A percentile compares a stretch with the other conserved stretches of the same genome.
Conservation (phyloP, 1,284 basidiomycete species). For the Gymnopus androsaceus region DNA sequence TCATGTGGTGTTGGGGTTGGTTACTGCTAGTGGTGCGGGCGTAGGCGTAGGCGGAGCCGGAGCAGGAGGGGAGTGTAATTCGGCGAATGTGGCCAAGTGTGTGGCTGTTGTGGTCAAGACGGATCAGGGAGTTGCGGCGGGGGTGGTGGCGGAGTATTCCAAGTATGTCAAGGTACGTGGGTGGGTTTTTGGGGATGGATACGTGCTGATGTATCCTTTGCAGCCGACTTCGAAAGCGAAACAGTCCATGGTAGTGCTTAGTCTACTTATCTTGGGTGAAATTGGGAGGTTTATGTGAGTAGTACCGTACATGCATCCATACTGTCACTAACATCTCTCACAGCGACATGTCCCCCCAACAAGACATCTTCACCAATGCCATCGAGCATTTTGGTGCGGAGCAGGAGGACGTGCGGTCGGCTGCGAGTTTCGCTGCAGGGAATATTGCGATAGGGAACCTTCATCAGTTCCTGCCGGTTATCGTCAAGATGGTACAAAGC, state of each 20-base stretch:
- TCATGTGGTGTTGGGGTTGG: slow-evolving; percentile 74
- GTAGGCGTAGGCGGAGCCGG: no score
- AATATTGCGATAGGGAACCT: slow-evolving; percentile 95
- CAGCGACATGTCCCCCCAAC: slow-evolving; percentile 82
- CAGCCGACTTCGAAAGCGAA: slow-evolving; percentile 68
- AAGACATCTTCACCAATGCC: slow-evolving; percentile 72
- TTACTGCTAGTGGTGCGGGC: no score
- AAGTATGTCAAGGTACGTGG: slow-evolving; percentile 69
- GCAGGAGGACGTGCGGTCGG: slow-evolving; percentile 82
- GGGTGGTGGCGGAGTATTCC: slow-evolving; percentile 79
- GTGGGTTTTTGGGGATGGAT: background rate
- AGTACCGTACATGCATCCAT: no score
- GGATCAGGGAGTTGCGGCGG: slow-evolving; percentile 70
- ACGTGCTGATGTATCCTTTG: background rate
- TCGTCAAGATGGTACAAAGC: slow-evolving; percentile 80
- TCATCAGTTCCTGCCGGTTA: slow-evolving; percentile 80
- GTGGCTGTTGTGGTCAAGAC: slow-evolving; percentile 80
- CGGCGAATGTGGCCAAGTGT: slow-evolving; percentile 78
- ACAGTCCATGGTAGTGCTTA: slow-evolving; percentile 72
- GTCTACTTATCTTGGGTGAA: slow-evolving; percentile 86
- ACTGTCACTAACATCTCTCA: no score
- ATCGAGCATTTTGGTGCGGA: slow-evolving; percentile 76
- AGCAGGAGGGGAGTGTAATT: slow-evolving; percentile 54
- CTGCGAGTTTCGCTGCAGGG: slow-evolving; percentile 91
- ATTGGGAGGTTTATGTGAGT: slow-evolving; percentile 85